These are phyloP conservation scores for Dimocarpus longan DNA, from an alignment of 345 rosid genomes.

Conservation along the genomic window DNA sequence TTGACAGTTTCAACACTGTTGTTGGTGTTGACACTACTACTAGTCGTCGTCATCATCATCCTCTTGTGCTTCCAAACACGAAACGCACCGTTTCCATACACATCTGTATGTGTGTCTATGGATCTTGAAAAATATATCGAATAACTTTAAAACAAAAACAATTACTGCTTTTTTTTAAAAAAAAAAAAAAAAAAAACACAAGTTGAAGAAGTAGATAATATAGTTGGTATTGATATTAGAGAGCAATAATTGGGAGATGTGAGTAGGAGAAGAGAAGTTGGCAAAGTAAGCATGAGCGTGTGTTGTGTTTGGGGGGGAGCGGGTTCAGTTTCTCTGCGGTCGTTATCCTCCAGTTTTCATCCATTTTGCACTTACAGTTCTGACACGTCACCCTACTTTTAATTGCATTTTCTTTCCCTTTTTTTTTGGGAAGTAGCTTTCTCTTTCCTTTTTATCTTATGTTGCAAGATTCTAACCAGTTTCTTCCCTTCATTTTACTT, in stretches of 20 bases:
- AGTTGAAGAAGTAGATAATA: background rate
- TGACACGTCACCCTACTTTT: slow-evolving; percentile 50
- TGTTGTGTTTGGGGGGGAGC: no score
- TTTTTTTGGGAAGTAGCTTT: no score
- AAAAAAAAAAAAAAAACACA: background rate
- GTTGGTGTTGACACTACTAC: slow-evolving; percentile 31
- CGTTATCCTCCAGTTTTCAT: slow-evolving; percentile 62
- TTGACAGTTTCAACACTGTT: slow-evolving; percentile 73
- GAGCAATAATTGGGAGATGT: no score
- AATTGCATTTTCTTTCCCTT: no score
- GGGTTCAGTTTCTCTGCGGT: slow-evolving; percentile 45
- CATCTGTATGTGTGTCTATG: slow-evolving; percentile 18
- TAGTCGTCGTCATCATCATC: slow-evolving; percentile 29
- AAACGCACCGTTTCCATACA: slow-evolving; percentile 14
- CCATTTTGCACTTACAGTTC: slow-evolving; percentile 41
- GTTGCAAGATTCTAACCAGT: no score
- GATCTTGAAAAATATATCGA: slow-evolving; percentile 26
- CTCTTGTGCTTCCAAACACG: slow-evolving; percentile 23
- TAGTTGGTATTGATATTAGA: no score
- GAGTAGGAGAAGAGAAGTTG: no score
- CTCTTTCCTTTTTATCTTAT: no score
- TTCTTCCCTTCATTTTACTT: no score
- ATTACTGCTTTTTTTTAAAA: background rate
- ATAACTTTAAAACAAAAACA: background rate
- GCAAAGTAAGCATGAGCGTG: no score